Base-by-base conservation (phyloP, 140 eudicot genomes). In the Anethum foeniculum region DNA sequence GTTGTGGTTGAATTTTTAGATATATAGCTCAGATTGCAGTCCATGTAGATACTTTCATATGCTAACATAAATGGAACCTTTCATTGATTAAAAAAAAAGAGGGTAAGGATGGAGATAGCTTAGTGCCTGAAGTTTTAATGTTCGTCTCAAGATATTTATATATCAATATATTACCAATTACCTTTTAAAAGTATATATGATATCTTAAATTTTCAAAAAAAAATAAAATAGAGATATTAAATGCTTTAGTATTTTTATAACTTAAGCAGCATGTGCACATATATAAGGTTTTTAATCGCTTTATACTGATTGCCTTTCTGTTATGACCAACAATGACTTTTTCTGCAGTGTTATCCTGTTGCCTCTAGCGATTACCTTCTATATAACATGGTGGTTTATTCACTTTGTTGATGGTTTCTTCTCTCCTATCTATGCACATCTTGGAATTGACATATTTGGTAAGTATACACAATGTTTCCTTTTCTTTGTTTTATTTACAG, bases 381-480 rank as follows among this genome's bases (percentile, higher is more conserved):
- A 90, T 76, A 79, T 90, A 82, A 92, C 97, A 74, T 92, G 91
- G 91, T 90, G 96, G 96, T 92, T 92, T 85, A 92, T 92, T 69
- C 93, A 90, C 86, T 92, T 92, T 69, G 96, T 92, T 83, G 97
- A 92, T 82, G 96, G 97, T 3, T 92, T 92, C 86, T 92, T 92
- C 90, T 92, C 97, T 77, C 97, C 97, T 32, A 92, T 92, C 78
- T 92, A 90, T 76, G 93, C 87, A 23, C 97, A 92, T 44, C 90
- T 92, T 12, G 96, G 97, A 81, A 90, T 92, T 65, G 87, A 90
- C 82, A 82, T 92, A 32, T 90, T 92, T 85, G 97, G 97, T 92
- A 81, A 92, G 96, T 47, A 12, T 14, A 0, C 54, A 9, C 15
- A 13, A 75, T 19, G 27, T 6, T 4, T 56, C 23, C 14, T 75